Conservation (phyloP, 768 basidiomycete species). For the Tubosaeta sp. region DNA sequence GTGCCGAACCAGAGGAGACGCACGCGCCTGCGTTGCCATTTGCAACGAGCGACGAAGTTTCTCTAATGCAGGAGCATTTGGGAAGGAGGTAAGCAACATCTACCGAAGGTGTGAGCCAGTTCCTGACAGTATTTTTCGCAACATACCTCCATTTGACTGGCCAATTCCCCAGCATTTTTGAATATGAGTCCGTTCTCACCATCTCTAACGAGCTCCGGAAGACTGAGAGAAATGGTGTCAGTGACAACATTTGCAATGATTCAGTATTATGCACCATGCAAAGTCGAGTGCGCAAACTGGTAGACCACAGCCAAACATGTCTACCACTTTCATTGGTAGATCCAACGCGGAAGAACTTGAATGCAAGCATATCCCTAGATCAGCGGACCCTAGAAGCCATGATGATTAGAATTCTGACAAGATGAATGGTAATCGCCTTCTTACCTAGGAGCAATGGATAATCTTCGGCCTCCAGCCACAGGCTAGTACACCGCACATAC, state of each 20-base stretch:
- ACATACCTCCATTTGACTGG: conserved; percentile 57
- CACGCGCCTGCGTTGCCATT: conserved; percentile 25
- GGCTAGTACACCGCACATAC: conserved; percentile 71
- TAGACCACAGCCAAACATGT: conserved; percentile 97
- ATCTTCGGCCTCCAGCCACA: conserved; percentile 88
- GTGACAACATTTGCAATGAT: neutral
- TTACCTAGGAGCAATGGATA: conserved; percentile 84
- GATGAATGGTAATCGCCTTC: conserved; percentile 3
- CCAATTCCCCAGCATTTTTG: conserved; percentile 58
- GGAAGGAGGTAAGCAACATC: conserved; percentile 60
- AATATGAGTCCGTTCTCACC: conserved; percentile 85
- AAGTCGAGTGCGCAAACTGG: conserved; percentile 92
- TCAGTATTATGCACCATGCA: conserved; percentile 56
- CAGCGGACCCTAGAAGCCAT: conserved; percentile 65
- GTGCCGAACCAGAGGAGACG: conserved; percentile 16
- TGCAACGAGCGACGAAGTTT: conserved; percentile 50
- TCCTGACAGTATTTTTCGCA: neutral
- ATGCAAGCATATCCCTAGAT: conserved; percentile 89
- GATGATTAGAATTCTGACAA: neutral
- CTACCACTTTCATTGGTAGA: conserved; percentile 98
- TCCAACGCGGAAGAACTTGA: conserved; percentile 87
- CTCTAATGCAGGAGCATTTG: conserved; percentile 46
- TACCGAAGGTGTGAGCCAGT: conserved; percentile 23
- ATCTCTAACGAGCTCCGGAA: conserved; percentile 82
- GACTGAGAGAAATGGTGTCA: conserved; percentile 38